These are phyloP conservation scores for Microdochium paspali DNA, from an alignment of 2,329 filamentous ascomycete genomes.

Conservation along the genomic window DNA sequence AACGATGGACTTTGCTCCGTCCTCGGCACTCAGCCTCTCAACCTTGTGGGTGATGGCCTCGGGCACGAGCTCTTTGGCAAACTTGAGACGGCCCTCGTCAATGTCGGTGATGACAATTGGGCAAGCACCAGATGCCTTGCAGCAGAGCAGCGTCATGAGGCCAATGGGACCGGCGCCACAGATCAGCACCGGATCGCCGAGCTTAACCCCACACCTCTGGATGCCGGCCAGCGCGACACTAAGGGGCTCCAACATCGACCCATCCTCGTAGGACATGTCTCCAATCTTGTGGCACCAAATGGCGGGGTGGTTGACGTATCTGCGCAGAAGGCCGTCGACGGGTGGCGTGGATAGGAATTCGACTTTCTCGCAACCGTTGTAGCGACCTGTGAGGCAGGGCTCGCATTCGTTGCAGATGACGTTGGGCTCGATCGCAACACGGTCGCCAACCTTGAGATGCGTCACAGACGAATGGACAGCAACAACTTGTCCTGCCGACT, in stretches of 20 bases:
- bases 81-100: slow-evolving; percentile 72
- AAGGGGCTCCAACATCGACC: slow-evolving; percentile 82
- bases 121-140: slow-evolving; percentile 76
- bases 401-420: slow-evolving; percentile 87
- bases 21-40: slow-evolving; percentile 55
- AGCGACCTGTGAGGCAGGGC: slow-evolving; percentile 82
- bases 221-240: slow-evolving; percentile 83
- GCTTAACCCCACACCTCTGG: slow-evolving; percentile 67
- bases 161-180: slow-evolving; percentile 94
- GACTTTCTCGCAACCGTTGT: slow-evolving; percentile 87
- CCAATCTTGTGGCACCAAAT: slow-evolving; percentile 96
- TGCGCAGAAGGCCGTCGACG: slow-evolving; percentile 73
- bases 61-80: slow-evolving; percentile 77
- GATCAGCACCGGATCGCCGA: slow-evolving; percentile 82
- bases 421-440: slow-evolving; percentile 89
- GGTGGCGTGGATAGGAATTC: slow-evolving; percentile 87
- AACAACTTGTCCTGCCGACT: slow-evolving; percentile 78
- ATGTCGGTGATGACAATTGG: slow-evolving; percentile 94
- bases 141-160: slow-evolving; percentile 77
- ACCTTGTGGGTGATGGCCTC: slow-evolving; percentile 75
- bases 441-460: slow-evolving; percentile 71
- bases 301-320: slow-evolving; percentile 92
- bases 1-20: slow-evolving; percentile 61
- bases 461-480: slow-evolving; percentile 75
- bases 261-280: slow-evolving; percentile 84